A percentile compares a stretch with the other conserved stretches of the same genome.
These are phyloP conservation scores for Cystobasidium pallidum DNA, from an alignment of 1,284 basidiomycete species.

Conservation along the genomic window DNA sequence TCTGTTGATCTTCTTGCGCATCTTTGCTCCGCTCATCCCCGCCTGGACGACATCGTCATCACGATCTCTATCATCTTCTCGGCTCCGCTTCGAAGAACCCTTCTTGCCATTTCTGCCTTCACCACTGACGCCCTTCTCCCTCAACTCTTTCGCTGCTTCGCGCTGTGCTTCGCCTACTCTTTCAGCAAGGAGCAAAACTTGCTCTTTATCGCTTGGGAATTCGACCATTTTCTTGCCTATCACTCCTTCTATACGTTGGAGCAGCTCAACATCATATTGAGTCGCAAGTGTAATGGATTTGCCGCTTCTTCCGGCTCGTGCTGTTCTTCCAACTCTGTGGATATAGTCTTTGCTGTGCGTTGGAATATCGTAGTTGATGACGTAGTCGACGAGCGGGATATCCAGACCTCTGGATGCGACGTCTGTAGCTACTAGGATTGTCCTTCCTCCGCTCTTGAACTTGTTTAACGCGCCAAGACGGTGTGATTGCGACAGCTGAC, in stretches of 20 bases:
- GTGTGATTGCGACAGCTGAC: constrained; percentile 90
- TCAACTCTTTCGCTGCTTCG: constrained; percentile 74
- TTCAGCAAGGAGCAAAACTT: constrained; percentile 83
- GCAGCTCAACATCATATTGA: constrained; percentile 96
- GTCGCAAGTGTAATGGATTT: constrained; percentile 96
- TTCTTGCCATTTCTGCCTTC: constrained; percentile 60
- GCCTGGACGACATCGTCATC: constrained; percentile 60
- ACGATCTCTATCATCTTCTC: constrained; percentile 82
- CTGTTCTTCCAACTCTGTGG: constrained; percentile 95
- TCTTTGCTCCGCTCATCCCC: constrained; percentile 15
- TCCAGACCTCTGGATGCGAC: constrained; percentile 96
- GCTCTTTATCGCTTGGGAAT: constrained; percentile 88
- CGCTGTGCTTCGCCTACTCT: constrained; percentile 86
- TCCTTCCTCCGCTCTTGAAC: constrained; percentile 93
- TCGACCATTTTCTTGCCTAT: constrained; percentile 90
- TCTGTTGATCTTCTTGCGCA: constrained; percentile 27
- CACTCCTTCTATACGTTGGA: constrained; percentile 91
- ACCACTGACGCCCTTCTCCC: constrained; percentile 57
- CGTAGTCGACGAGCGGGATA: constrained; percentile 93
- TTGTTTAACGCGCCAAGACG: constrained; percentile 92
- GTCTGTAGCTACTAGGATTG: constrained; percentile 92
- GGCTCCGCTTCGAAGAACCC: constrained; percentile 63
- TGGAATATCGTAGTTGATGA: constrained; percentile 98
- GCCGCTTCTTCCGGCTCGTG: constrained; percentile 91
- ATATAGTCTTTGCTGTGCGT: constrained; percentile 99